Evolutionary conservation across 176 grass and related monocot genomes (phyloP), one percentile per base, ranked within the genome.

Genomic region (Oryza rufipogon): DNA sequence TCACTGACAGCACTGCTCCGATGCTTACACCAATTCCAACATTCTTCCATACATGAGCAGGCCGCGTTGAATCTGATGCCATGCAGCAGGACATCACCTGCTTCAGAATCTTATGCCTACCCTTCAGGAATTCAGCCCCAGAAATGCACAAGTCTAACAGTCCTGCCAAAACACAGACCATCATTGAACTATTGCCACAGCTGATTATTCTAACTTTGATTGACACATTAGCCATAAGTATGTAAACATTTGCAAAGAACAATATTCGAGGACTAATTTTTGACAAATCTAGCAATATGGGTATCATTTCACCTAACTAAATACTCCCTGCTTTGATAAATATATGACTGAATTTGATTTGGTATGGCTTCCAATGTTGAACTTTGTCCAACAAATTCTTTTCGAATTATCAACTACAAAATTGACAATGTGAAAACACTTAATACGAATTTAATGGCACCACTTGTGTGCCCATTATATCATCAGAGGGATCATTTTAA

Each of bases 11-110:
- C 47, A 75, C 23, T 5, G 20, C 30, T 61, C 44, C 20, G 14
- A n/a, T 76, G 65, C 44, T 17, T 82, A 34, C 36, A 68, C 23
- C 44, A 74, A 85, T 44, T 30, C 45, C 32, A 9, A 61, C 63
- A 70, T 85, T 23, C 28, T 70, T 85, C 48, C 83, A 60, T 60
- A 70, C 46, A 25, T 16, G 47, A 16, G 11, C 16, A 78, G 48
- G 83, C 6, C 74, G 45, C 26, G 46, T 63, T 48, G 83, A 78
- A 85, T 85, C 65, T 77, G 66, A 85, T 70, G 32, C 83, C 83
- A 78, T 78, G 49, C 34, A 61, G 36, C 16, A 60, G 39, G 22
- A 28, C 32, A 60, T 70, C 49, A 46, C 65, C 67, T 61, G 83
- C 48, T 61, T 63, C 16, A 46, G 34, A 85, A 85, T 85, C 64